Evolutionary conservation across 345 rosid species (phyloP), one percentile per base, ranked within the genome.

Genomic region (Raphanus raphanistrum): DNA sequence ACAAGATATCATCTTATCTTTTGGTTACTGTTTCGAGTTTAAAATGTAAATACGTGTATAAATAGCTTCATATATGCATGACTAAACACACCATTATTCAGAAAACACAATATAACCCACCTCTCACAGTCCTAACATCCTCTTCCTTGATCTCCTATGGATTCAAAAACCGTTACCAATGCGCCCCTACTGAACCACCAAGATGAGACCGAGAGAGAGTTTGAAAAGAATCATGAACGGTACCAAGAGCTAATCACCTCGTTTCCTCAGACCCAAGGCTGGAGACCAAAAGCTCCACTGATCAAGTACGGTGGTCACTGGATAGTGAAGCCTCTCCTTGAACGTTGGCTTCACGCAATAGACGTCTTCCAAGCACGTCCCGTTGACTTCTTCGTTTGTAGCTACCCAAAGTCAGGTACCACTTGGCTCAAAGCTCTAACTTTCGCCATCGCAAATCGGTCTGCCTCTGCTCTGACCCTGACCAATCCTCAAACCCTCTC

Each of bases 321-420:
- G 59, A 52, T 52, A 7, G 26, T 52, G 26, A 15, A 52, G 25
- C 59, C 59, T 6, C 59, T 52, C 26, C 59, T 52, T 16, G 59
- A 15, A 52, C 26, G 59, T 52, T 52, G 59, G 26, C 59, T 52
- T 52, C 59, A 52, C 26, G 25, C 59, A 3, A 25, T 10, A 16
- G 59, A 52, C 59, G 25, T 52, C 59, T 52, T 52, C 59, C 25
- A 52, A 52, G 59, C 59, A 16, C 59, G 59, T 6, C 59, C 59
- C 59, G 2, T 52, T 16, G 59, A 52, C 59, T 52, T 52, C 26
- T 52, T 52, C 59, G 26, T 52, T 52, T 52, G 59, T 52, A 52
- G 59, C 59, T 52, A 52, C 59, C 59, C 59, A 52, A 52, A 52
- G 59, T 52, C 59, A 52, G 59, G 59, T 52, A 52, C 59, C 59